These are phyloP conservation scores for Acephala macrosclerotiorum DNA, from an alignment of 2,329 filamentous ascomycete genomes.

Conservation along the genomic window DNA sequence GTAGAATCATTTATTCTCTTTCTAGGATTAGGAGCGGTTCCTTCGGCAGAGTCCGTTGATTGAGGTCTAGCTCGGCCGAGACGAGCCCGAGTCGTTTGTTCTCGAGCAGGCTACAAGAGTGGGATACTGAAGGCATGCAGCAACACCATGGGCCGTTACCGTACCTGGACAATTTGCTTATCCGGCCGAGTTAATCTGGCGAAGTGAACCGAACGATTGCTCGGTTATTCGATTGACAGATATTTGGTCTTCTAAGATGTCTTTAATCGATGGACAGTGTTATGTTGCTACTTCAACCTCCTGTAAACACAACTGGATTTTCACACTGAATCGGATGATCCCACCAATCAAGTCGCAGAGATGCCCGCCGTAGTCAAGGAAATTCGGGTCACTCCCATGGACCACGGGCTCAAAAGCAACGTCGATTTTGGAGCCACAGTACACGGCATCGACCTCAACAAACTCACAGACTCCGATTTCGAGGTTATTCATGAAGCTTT, in stretches of 20 bases:
- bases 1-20: constrained; percentile 1
- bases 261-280: not conserved
- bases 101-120: too few species aligned
- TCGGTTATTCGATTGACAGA: too few species aligned
- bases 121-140: not conserved
- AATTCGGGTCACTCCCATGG: constrained; percentile 40
- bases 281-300: not conserved
- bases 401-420: constrained; percentile 40
- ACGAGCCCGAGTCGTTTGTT: too few species aligned
- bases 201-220: not conserved
- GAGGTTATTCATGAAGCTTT: constrained; percentile 45
- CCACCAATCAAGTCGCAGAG: not conserved
- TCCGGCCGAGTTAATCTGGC: not conserved
- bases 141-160: not conserved
- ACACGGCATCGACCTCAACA: constrained; percentile 48
- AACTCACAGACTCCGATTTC: constrained; percentile 46
- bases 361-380: constrained; percentile 41
- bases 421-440: constrained; percentile 47
- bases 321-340: not conserved
- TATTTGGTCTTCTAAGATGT: not conserved
- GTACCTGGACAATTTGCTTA: not conserved
- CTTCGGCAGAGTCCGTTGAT: not conserved
- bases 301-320: not conserved
- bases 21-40: not conserved
- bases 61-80: not conserved